Percentiles rank a stretch among this genome's conserved stretches.
These are phyloP conservation scores for Pluteus cervinus DNA, from an alignment of 768 basidiomycete genomes.

Conservation along the genomic window DNA sequence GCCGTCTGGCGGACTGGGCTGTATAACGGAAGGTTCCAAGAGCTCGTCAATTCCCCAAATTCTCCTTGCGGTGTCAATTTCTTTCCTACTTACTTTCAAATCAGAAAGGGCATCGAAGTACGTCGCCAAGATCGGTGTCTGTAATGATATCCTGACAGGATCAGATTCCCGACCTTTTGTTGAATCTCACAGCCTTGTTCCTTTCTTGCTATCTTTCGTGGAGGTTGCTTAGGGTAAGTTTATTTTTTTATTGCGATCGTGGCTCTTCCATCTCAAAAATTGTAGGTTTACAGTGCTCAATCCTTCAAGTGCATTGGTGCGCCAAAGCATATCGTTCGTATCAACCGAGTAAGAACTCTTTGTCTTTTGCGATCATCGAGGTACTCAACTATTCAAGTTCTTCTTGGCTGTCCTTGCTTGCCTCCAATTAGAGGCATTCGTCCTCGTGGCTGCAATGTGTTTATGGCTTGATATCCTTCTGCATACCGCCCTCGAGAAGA, in stretches of 20 bases:
- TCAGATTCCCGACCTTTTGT: constrained; percentile 43
- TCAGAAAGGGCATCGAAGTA: constrained; percentile 38
- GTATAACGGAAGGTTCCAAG: constrained; percentile 25
- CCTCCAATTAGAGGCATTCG: constrained; percentile 49
- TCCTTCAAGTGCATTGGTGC: constrained; percentile 51
- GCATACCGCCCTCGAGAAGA: constrained; percentile 35
- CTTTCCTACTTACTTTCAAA: constrained; percentile 37
- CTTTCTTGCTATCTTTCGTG: constrained; percentile 38
- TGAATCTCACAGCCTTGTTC: constrained; percentile 37
- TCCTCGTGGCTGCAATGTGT: constrained; percentile 41
- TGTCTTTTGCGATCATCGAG: not conserved
- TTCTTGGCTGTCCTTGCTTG: constrained; percentile 50
- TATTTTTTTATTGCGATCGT: not conserved
- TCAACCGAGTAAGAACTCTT: constrained; percentile 36
- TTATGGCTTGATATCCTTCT: constrained; percentile 54
- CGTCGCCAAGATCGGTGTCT: too few relatives aligned
- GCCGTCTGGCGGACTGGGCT: constrained; percentile 39
- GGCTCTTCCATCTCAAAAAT: constrained; percentile 2
- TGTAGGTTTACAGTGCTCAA: constrained; percentile 37
- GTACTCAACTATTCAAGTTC: constrained; percentile 24
- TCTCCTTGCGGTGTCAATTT: constrained; percentile 46
- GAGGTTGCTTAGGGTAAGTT: constrained; percentile 35
- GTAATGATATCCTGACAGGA: too few relatives aligned
- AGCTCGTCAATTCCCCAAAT: constrained; percentile 29
- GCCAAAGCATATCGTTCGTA: constrained; percentile 39